phyloP scores from a whole-genome alignment of 345 rosid genomes.

The Mercurialis annua region DNA sequence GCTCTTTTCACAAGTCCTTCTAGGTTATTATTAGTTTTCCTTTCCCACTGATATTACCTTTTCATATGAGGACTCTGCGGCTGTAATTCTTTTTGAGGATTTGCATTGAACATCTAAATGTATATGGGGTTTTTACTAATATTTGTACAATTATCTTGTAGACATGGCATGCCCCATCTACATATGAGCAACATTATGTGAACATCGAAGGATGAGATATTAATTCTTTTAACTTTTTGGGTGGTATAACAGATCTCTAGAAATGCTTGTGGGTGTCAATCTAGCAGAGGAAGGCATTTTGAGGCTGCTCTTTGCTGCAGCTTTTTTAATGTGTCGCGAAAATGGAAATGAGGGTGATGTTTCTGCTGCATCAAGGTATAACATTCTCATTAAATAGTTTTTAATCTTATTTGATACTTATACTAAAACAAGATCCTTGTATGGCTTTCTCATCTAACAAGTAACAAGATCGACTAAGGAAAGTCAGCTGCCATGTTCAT shows the following conservation, averaged over 20 bases:
- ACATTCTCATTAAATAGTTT: constrained; percentile 3
- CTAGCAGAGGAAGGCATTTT: constrained; percentile 92
- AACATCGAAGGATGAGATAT: background rate
- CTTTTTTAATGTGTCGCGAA: constrained; percentile 63
- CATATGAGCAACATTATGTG: background rate
- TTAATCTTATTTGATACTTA: background rate
- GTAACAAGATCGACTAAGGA: background rate
- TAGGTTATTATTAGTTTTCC: background rate
- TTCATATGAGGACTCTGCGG: background rate
- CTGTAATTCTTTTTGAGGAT: background rate
- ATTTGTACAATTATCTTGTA: background rate
- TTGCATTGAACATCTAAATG: background rate
- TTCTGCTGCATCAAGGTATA: constrained; percentile 85
- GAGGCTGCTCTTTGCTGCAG: constrained; percentile 71
- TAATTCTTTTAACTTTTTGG: constrained; percentile 14
- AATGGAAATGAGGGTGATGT: constrained; percentile 67
- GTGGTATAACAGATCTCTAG: constrained; percentile 66
- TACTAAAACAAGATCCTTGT: background rate
- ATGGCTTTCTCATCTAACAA: background rate
- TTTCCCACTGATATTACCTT: background rate
- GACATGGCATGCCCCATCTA: background rate
- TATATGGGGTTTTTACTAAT: background rate
- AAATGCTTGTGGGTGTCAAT: constrained; percentile 66
- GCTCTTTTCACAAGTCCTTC: background rate
- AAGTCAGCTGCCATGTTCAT: background rate